Conservation (phyloP, 371 early-diverging fungal genomes). For the Mucor saturninus region DNA sequence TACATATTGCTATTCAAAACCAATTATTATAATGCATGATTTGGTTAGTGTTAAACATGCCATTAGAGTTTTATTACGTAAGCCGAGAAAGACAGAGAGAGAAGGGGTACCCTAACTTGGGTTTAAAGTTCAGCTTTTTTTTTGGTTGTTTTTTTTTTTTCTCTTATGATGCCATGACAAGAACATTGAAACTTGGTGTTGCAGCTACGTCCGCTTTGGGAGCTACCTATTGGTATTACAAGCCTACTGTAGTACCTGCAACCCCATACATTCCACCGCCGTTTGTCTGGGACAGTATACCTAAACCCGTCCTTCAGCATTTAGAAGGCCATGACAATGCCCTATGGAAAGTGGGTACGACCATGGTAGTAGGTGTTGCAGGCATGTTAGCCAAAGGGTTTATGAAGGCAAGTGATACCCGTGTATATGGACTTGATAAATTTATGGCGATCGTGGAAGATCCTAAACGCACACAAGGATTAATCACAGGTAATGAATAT, state of each 20-base stretch:
- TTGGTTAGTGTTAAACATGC: too few relatives aligned
- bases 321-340: conserved; percentile 19
- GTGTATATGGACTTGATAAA: conserved; percentile 61
- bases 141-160: neutral
- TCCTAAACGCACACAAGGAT: conserved; percentile 58
- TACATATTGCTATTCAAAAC: too few relatives aligned
- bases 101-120: too few relatives aligned
- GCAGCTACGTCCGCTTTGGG: conserved; percentile 8
- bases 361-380: conserved; percentile 48
- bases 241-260: conserved; percentile 4
- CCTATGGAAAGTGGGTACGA: conserved; percentile 57
- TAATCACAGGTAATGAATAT: conserved; percentile 65
- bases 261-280: conserved; percentile 32
- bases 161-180: neutral
- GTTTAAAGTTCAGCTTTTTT: neutral
- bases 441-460: conserved; percentile 62
- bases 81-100: too few relatives aligned
- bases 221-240: conserved; percentile 23
- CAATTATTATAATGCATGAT: too few relatives aligned
- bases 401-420: conserved; percentile 56
- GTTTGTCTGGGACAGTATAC: conserved; percentile 46
- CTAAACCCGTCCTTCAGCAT: conserved; percentile 32
- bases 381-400: conserved; percentile 58
- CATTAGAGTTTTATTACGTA: too few relatives aligned
- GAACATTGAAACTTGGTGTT: conserved; percentile 9